Evolutionary conservation across 1,139 yeast species (phyloP).

Genomic region (Saccharomyces hybrid): DNA sequence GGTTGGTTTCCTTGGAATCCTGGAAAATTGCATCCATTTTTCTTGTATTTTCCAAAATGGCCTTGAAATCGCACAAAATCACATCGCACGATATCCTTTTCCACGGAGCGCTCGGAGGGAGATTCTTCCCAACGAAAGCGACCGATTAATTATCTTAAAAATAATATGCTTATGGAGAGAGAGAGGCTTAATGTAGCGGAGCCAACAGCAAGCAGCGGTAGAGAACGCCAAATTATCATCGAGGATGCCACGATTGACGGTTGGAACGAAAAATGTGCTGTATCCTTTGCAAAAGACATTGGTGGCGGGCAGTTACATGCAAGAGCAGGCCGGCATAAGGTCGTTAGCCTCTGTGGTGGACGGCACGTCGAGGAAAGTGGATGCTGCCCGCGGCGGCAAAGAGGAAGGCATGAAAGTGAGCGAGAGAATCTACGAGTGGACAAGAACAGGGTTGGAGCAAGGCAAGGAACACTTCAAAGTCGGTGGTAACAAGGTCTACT

Average conservation of each 20-base stretch:
- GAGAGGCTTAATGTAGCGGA: not conserved
- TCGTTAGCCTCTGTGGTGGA: not conserved
- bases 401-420: conserved; percentile 10
- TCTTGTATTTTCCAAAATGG: not conserved
- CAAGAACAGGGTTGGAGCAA: conserved; percentile 49
- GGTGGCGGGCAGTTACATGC: not conserved
- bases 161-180: no score
- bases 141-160: no score
- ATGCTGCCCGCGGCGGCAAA: not conserved
- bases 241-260: not conserved
- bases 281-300: not conserved
- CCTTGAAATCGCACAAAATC: not conserved
- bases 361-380: not conserved
- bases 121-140: not conserved
- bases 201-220: no score
- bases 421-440: conserved; percentile 32
- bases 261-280: not conserved
- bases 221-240: not conserved
- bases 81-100: not conserved
- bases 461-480: conserved; percentile 74
- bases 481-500: conserved; percentile 64
- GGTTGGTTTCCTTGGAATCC: not conserved
- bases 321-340: not conserved
- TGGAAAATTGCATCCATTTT: not conserved
- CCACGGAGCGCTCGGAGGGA: not conserved